Base-by-base conservation (phyloP, 2,329 filamentous ascomycete genomes). In the Cordyceps cicadae region DNA sequence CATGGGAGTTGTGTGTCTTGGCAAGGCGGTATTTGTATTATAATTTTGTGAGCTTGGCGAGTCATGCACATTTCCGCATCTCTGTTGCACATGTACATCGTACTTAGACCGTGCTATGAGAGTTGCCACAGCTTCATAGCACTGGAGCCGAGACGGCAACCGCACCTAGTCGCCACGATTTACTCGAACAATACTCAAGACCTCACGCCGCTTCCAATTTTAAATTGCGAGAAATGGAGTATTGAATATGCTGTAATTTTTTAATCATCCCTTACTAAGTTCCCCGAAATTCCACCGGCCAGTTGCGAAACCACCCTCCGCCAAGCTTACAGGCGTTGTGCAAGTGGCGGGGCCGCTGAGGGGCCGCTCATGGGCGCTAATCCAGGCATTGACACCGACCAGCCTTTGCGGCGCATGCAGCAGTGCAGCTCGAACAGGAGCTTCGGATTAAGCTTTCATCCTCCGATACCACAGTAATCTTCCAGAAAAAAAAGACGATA, bases 281-380 rank as follows among this genome's bases (percentile, higher is more conserved):
- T 4, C 37, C 8, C 12, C 45, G n/a, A 26, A 19, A 41, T 14
- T 26, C 19, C 3, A 39, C 15, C 21, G 48, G 54, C 24, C 34
- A 41, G 21, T 54, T 53, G 19, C 19, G 48, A 59, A 59, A 32
- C 41, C 29, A 37, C 32, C 46, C 34, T 29, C 37, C 26, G 57
- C 57, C 57, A 59, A 59, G 57, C 57, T 53, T 53, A 39, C 41
- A 59, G 57, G 57, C 26, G 48, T 45, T 51, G 48, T 53, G 57
- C 39, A 49, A 59, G 52, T 45, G 59, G 59, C 52, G 59, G 59
- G 58, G 59, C 59, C 59, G 59, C 52, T 60, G 59, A 60, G 52
- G 59, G 59, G 51, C 52, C 26, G 39, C 34, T 34, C 21, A 8
- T 19, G 6, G 51, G 41, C 45, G 48, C 54, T 48, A 56, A 32